Percentiles rank a stretch among this genome's conserved stretches.
phyloP scores from a whole-genome alignment of 345 rosid species.

The Gynandropsis gynandra region DNA sequence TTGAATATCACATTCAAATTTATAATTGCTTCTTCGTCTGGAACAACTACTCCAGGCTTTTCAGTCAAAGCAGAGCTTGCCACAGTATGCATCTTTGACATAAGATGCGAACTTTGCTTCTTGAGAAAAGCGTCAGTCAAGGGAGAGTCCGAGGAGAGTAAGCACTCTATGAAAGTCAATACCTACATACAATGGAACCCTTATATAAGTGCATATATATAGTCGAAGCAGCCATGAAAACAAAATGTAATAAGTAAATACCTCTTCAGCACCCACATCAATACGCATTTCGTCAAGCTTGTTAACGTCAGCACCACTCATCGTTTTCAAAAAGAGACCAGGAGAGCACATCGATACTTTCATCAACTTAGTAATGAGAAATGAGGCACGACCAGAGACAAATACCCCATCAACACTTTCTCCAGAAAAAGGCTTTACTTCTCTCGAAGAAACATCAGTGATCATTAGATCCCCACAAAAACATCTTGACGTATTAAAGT shows the following conservation, averaged over 20 bases:
- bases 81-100: neutral
- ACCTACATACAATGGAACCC: conserved; percentile 16
- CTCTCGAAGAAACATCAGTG: neutral
- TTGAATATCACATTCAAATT: conserved; percentile 5
- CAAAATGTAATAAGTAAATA: neutral
- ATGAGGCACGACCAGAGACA: conserved; percentile 1
- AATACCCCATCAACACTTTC: conserved; percentile 9
- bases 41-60: neutral
- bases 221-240: too few relatives aligned
- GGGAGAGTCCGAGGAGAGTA: conserved; percentile 17
- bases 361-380: conserved; percentile 22
- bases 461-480: conserved; percentile 12
- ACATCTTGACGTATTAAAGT: neutral
- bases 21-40: conserved; percentile 1
- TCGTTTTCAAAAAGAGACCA: neutral
- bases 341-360: neutral
- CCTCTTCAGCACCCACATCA: conserved; percentile 16
- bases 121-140: conserved; percentile 20
- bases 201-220: too few relatives aligned
- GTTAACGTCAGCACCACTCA: conserved; percentile 12
- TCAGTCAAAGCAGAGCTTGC: neutral
- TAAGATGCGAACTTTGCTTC: neutral
- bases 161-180: neutral
- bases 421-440: too few relatives aligned
- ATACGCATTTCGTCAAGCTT: conserved; percentile 16